A percentile compares a stretch with the other conserved stretches of the same genome.
Evolutionary conservation across 495 filamentous ascomycete genomes (phyloP).

Genomic region (Filosporella fistucella): DNA sequence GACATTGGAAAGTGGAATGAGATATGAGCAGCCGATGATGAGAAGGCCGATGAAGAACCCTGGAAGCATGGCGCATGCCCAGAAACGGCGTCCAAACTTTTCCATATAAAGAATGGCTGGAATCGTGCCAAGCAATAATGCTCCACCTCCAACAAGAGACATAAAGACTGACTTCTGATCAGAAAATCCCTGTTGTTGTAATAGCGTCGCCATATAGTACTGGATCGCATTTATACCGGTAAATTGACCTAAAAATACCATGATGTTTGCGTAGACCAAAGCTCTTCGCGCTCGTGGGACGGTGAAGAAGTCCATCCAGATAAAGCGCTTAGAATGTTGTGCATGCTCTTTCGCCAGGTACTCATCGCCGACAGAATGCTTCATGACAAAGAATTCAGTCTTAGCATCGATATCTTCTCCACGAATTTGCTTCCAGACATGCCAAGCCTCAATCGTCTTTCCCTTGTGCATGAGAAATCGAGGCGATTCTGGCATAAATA

Average conservation of each 20-base stretch:
- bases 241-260: slow-evolving; percentile 59
- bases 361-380: slow-evolving; percentile 47
- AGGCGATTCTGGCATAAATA: slow-evolving; percentile 71
- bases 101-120: slow-evolving; percentile 60
- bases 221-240: slow-evolving; percentile 59
- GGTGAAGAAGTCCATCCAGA: slow-evolving; percentile 61
- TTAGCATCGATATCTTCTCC: slow-evolving; percentile 45
- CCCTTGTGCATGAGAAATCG: slow-evolving; percentile 65
- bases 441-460: slow-evolving; percentile 58
- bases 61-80: slow-evolving; percentile 56
- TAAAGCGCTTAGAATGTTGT: slow-evolving; percentile 34
- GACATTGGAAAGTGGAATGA: slow-evolving; percentile 36
- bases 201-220: slow-evolving; percentile 58
- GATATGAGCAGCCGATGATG: slow-evolving; percentile 51
- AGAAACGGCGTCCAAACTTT: slow-evolving; percentile 54
- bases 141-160: slow-evolving; percentile 58
- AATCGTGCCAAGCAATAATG: slow-evolving; percentile 50
- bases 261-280: slow-evolving; percentile 56
- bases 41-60: slow-evolving; percentile 57
- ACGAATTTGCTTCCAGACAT: slow-evolving; percentile 59
- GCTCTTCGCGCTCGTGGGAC: slow-evolving; percentile 53
- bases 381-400: slow-evolving; percentile 59
- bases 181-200: slow-evolving; percentile 53
- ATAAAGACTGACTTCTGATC: slow-evolving; percentile 49
- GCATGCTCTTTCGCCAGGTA: slow-evolving; percentile 28